These are phyloP conservation scores for Fusarium scirpi DNA, from an alignment of 2,329 filamentous ascomycete species.

Conservation along the genomic window DNA sequence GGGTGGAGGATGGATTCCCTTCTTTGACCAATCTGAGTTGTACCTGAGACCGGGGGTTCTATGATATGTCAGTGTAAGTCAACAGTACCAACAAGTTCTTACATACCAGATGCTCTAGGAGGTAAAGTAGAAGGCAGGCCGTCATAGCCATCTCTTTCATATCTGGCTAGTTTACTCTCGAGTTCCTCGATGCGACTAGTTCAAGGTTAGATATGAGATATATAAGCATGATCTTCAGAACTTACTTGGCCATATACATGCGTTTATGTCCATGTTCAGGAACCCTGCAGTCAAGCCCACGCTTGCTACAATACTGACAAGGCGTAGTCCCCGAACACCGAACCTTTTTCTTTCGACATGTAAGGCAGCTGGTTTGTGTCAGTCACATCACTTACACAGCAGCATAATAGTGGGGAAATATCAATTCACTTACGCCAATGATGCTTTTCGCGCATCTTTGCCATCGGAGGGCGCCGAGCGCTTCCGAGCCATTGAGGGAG, in stretches of 20 bases:
- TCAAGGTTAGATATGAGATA: neutral
- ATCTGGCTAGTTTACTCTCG: constrained; percentile 43
- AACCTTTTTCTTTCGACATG: constrained; percentile 47
- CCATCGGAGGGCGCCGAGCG: constrained; percentile 37
- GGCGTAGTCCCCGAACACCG: constrained; percentile 45
- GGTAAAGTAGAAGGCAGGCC: constrained; percentile 19
- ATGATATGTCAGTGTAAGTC: constrained; percentile 9
- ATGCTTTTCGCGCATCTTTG: constrained; percentile 44
- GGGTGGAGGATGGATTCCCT: constrained; percentile 22
- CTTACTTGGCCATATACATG: constrained; percentile 46
- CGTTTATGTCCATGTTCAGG: constrained; percentile 47
- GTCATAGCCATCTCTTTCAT: constrained; percentile 41
- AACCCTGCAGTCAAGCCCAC: constrained; percentile 44
- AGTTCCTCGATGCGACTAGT: constrained; percentile 45
- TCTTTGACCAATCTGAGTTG: constrained; percentile 9
- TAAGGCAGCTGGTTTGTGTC: constrained; percentile 38
- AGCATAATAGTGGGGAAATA: constrained; percentile 29
- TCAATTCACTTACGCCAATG: constrained; percentile 41
- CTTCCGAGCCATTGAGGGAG: constrained; percentile 41
- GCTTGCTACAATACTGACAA: constrained; percentile 45
- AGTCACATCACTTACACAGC: neutral
- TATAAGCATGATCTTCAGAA: neutral
- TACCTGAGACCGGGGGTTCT: constrained; percentile 13
- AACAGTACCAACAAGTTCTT: rapidly evolving
- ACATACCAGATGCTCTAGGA: constrained; percentile 30